phyloP scores from a whole-genome alignment of 2,329 filamentous ascomycete genomes.

The Neurospora sp. region DNA sequence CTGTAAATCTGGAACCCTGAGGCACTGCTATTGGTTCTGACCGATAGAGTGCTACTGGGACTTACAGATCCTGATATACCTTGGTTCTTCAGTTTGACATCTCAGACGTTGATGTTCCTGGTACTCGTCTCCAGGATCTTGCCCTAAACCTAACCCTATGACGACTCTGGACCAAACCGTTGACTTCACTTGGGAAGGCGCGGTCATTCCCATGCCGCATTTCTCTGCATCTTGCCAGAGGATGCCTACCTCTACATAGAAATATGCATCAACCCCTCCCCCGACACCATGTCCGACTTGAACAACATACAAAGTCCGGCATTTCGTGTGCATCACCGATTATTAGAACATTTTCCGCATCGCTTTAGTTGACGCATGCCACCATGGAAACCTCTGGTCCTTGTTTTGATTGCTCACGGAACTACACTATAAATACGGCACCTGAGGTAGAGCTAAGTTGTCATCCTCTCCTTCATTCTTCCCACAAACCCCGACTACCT shows the following conservation, averaged over 20 bases:
- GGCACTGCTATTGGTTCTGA: not conserved
- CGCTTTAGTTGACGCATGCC: not conserved
- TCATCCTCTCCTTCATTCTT: not conserved
- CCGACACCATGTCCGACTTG: not conserved
- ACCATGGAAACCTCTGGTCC: not conserved
- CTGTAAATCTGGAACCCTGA: not conserved
- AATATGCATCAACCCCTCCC: not conserved
- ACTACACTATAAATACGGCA: not conserved
- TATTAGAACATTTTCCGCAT: not conserved
- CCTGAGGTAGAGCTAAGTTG: not conserved
- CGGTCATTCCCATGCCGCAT: not conserved
- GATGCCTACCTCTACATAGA: not conserved
- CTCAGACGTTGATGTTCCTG: not conserved
- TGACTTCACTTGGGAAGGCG: not conserved
- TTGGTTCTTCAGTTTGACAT: not conserved
- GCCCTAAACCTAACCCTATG: not conserved
- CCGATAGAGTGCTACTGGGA: not conserved
- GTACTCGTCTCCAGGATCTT: not conserved
- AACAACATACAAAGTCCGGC: not conserved
- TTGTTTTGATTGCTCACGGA: not conserved
- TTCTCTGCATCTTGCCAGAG: not conserved
- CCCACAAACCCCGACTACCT: not conserved
- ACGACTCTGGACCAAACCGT: not conserved
- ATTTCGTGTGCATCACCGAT: not conserved
- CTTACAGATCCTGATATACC: too few relatives aligned